Evolutionary conservation across 495 filamentous ascomycete genomes (phyloP), one percentile per base, ranked within the genome.

Genomic region (Neurospora sp.): DNA sequence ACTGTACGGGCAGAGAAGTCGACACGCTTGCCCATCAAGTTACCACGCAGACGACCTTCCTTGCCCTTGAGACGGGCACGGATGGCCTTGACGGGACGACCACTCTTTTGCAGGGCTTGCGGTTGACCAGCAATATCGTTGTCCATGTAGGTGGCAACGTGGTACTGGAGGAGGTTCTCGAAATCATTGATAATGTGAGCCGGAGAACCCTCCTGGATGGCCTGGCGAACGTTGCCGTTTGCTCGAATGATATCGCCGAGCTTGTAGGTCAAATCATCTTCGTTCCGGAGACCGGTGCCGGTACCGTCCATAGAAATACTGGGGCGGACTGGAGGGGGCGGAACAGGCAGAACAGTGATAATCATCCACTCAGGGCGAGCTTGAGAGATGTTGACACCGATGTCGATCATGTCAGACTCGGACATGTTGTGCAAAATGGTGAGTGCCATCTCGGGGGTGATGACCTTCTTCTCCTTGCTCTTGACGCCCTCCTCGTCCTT

Each of bases 1-100:
- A 99, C 96, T 38, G 96, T 99, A 90, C 96, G 96, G 20, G 96
- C 96, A 1, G 96, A 99, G 81, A 99, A 99, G 78, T 99, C 96
- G 40, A 99, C 96, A 87, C 96, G 96, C 83, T 99, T 99, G 48
- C 96, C 96, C 96, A 99, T 99, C 84, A 98, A 86, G 79, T 98
- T 99, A 77, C 96, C 96, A 81, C 96, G 93, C 18, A 99, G 86
- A 83, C 96, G 93, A 77, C 96, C 96, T 81, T 99, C 96, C 79
- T 99, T 99, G 71, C 96, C 96, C 86, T 99, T 99, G 76, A 99
- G 83, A 83, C 96, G 94, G 73, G 93, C 94, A 70, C 96, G 93
- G 76, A 99, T 94, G 35, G 94, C 92, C 84, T 99, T 99, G 73
- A 99, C 92, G 0, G 96, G 94, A 74, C 96, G 87, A 46, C 97